Evolutionary conservation across 2,329 filamentous ascomycete species (phyloP).

Genomic region (Colletotrichum sp.): DNA sequence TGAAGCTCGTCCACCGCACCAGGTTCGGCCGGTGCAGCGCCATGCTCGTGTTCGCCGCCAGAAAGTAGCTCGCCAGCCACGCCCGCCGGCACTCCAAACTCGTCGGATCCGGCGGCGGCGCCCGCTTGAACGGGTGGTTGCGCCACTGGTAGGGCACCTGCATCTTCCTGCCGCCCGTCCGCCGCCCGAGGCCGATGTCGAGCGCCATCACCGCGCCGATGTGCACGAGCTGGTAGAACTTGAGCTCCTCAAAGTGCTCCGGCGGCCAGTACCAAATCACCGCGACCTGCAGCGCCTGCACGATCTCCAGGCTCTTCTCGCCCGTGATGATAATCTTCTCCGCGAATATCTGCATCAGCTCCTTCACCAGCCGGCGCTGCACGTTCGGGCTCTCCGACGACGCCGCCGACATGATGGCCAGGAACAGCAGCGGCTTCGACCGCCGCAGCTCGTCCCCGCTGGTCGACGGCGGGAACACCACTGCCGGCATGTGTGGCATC

Average conservation of each 20-base stretch:
- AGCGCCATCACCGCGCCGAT: constrained; percentile 82
- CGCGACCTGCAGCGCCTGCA: constrained; percentile 77
- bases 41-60: constrained; percentile 65
- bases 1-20: constrained; percentile 64
- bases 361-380: constrained; percentile 68
- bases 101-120: constrained; percentile 53
- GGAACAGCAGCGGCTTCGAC: constrained; percentile 69
- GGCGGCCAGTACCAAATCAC: constrained; percentile 89
- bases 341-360: constrained; percentile 75
- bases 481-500: constrained; percentile 64
- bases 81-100: constrained; percentile 60
- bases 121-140: constrained; percentile 46
- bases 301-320: constrained; percentile 81
- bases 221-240: constrained; percentile 88
- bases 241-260: constrained; percentile 82
- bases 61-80: constrained; percentile 65
- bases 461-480: constrained; percentile 61
- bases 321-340: constrained; percentile 77
- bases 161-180: constrained; percentile 22
- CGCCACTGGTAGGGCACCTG: constrained; percentile 36
- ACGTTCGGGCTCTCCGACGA: constrained; percentile 59
- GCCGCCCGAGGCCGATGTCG: constrained; percentile 77
- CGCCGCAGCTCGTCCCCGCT: constrained; percentile 61
- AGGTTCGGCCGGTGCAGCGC: constrained; percentile 65
- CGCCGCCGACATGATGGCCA: constrained; percentile 72